These are phyloP conservation scores for Coleophoma cylindrospora DNA, from an alignment of 2,329 filamentous ascomycete species.

Conservation along the genomic window DNA sequence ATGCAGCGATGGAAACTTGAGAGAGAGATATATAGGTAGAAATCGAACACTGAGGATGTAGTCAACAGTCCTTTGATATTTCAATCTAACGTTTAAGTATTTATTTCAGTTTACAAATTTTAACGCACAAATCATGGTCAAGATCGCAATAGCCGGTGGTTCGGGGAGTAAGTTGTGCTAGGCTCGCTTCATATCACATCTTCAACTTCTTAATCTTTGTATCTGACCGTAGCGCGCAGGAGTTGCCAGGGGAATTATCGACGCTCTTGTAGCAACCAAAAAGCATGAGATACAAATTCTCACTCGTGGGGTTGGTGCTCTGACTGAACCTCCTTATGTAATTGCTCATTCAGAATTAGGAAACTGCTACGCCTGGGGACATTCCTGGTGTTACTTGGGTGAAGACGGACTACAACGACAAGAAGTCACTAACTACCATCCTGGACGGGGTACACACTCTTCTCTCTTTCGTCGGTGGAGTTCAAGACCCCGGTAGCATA, in stretches of 20 bases:
- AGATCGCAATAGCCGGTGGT: constrained; percentile 38
- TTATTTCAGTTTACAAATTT: neutral
- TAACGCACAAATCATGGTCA: constrained; percentile 31
- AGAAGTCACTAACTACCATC: constrained; percentile 25
- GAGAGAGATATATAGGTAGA: neutral
- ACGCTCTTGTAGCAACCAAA: constrained; percentile 38
- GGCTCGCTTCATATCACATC: neutral
- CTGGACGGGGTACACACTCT: constrained; percentile 43
- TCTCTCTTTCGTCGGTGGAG: constrained; percentile 38
- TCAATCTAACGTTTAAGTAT: neutral
- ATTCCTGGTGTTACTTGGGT: constrained; percentile 31
- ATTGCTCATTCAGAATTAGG: constrained; percentile 14
- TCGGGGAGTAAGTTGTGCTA: constrained; percentile 32
- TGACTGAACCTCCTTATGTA: neutral
- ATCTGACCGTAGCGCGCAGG: constrained; percentile 29
- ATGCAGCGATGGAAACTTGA: neutral
- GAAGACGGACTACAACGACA: constrained; percentile 37
- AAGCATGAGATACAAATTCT: constrained; percentile 50
- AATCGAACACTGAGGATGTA: neutral
- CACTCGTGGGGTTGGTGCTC: constrained; percentile 5
- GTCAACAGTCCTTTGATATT: neutral
- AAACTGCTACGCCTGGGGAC: constrained; percentile 9
- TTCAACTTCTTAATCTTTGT: constrained; percentile 1
- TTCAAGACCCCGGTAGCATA: constrained; percentile 9
- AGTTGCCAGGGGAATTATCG: constrained; percentile 46